phyloP scores from a whole-genome alignment of 164 flowering plant species.

The Berberis thunbergii region DNA sequence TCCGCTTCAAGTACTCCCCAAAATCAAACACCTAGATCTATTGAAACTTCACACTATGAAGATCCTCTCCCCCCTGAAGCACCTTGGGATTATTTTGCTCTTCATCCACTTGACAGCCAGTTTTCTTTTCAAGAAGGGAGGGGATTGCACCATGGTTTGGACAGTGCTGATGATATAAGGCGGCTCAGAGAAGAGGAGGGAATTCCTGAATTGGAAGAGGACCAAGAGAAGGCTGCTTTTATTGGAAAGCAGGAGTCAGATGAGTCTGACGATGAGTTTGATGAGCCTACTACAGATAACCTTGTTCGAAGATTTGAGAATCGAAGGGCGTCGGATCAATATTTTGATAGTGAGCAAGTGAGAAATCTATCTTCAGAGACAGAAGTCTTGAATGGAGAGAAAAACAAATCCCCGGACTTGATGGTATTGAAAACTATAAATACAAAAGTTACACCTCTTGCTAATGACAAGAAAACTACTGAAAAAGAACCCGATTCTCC shows the following conservation, averaged over 20 bases:
- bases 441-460: slow-evolving; percentile 17
- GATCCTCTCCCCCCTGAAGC: slow-evolving; percentile 29
- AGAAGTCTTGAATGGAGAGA: slow-evolving; percentile 31
- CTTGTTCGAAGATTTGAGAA: slow-evolving; percentile 65
- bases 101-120: slow-evolving; percentile 46
- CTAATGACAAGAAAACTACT: slow-evolving; percentile 25
- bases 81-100: slow-evolving; percentile 87
- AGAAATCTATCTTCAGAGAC: slow-evolving; percentile 29
- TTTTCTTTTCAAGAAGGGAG: slow-evolving; percentile 46
- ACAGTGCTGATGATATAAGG: slow-evolving; percentile 31
- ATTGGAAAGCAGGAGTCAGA: slow-evolving; percentile 28
- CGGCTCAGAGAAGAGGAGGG: slow-evolving; percentile 48
- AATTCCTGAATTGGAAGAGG: slow-evolving; percentile 54
- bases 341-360: slow-evolving; percentile 15
- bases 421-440: slow-evolving; percentile 38
- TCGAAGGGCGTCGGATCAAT: slow-evolving; percentile 30
- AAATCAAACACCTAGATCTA: slow-evolving; percentile 31
- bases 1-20: slow-evolving; percentile 45
- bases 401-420: slow-evolving; percentile 31
- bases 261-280: slow-evolving; percentile 74
- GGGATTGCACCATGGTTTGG: slow-evolving; percentile 26
- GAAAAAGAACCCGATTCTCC: slow-evolving; percentile 28
- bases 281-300: slow-evolving; percentile 51
- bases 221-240: slow-evolving; percentile 20
- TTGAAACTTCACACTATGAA: slow-evolving; percentile 32